These are phyloP conservation scores for Phytophthora ramorum DNA, from an alignment of 352 stramenopile genomes.

Conservation along the genomic window DNA sequence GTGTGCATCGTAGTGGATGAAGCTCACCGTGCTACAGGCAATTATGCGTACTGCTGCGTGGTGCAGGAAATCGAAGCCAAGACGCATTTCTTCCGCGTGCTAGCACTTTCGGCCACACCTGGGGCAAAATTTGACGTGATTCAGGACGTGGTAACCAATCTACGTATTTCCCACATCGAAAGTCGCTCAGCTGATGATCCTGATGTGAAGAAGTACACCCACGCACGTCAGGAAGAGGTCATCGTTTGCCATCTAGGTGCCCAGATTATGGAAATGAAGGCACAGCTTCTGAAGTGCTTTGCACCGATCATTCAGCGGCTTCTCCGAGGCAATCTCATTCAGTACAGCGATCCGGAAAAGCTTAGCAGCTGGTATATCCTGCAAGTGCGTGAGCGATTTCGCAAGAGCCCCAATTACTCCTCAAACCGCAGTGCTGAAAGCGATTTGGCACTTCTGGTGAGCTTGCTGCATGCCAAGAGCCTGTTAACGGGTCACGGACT, in stretches of 20 bases:
- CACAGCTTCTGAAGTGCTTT: constrained; percentile 70
- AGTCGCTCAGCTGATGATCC: constrained; percentile 94
- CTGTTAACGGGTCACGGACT: constrained; percentile 81
- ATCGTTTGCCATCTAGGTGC: constrained; percentile 72
- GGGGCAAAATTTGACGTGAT: constrained; percentile 96
- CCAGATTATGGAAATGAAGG: constrained; percentile 74
- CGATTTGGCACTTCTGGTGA: constrained; percentile 79
- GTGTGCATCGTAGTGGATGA: constrained; percentile 99
- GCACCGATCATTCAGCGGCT: constrained; percentile 69
- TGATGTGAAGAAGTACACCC: constrained; percentile 93
- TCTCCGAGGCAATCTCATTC: constrained; percentile 61
- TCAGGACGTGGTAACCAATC: constrained; percentile 95
- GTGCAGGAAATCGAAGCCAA: constrained; percentile 72
- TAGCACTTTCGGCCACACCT: constrained; percentile 97
- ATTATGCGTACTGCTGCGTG: constrained; percentile 97
- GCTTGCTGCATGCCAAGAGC: constrained; percentile 79
- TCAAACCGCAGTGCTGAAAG: constrained; percentile 76
- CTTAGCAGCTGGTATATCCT: constrained; percentile 85
- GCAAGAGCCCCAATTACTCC: constrained; percentile 67
- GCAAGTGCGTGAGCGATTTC: constrained; percentile 77
- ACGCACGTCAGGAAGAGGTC: constrained; percentile 84
- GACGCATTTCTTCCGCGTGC: constrained; percentile 89
- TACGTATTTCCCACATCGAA: constrained; percentile 96
- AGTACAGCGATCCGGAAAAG: constrained; percentile 75
- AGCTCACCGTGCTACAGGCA: constrained; percentile 96